These are phyloP conservation scores for Thalassiosira mediterranea DNA, from an alignment of 352 stramenopile species.

Conservation along the genomic window DNA sequence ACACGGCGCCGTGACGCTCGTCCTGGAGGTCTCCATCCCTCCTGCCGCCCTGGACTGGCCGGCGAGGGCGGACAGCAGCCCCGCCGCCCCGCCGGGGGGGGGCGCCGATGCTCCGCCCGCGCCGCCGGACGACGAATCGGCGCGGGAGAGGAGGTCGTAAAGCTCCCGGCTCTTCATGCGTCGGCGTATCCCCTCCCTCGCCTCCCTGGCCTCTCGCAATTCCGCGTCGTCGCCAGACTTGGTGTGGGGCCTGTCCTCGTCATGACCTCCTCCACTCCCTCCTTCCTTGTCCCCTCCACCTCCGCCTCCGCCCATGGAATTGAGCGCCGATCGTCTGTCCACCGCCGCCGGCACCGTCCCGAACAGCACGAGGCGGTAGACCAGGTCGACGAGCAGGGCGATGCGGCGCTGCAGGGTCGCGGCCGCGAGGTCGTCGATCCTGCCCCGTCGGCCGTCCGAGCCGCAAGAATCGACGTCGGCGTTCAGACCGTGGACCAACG, in stretches of 20 bases:
- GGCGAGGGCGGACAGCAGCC: too few relatives aligned
- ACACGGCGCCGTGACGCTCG: constrained; percentile 5
- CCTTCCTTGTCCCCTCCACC: not conserved
- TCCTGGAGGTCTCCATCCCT: constrained; percentile 16
- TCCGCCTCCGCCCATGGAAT: not conserved
- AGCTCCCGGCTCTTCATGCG: too few relatives aligned
- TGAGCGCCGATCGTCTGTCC: constrained; percentile 7
- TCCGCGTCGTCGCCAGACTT: constrained; percentile 1
- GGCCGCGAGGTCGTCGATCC: constrained; percentile 15
- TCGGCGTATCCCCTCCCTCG: too few relatives aligned
- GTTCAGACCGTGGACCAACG: constrained; percentile 20
- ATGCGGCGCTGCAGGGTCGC: constrained; percentile 41
- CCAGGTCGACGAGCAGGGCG: constrained; percentile 46
- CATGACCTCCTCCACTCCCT: too few relatives aligned
- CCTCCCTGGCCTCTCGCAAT: not conserved
- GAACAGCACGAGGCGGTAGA: constrained; percentile 55
- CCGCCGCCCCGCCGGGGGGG: too few relatives aligned
- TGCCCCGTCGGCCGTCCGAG: not conserved
- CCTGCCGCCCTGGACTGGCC: not conserved
- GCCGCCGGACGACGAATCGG: too few relatives aligned
- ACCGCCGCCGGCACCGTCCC: constrained; percentile 42
- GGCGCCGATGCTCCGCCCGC: too few relatives aligned
- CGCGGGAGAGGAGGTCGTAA: too few relatives aligned
- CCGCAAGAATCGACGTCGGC: not conserved
- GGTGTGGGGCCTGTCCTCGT: too few relatives aligned